phyloP scores from a whole-genome alignment of 2,329 filamentous ascomycete genomes.

The Gaeumannomyces tritici region DNA sequence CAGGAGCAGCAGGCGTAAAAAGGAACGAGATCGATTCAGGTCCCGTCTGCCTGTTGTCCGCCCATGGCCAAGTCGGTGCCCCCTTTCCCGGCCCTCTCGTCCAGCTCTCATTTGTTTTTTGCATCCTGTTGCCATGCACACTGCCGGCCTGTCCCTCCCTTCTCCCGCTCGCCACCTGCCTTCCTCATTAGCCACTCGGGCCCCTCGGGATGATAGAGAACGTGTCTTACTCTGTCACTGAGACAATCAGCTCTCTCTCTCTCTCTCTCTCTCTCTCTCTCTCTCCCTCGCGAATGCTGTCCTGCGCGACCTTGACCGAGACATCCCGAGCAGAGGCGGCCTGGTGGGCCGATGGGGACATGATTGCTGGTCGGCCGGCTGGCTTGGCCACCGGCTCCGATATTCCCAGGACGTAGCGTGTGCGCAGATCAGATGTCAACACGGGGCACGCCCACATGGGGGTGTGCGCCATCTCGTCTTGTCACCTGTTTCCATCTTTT shows the following conservation, averaged over 20 bases:
- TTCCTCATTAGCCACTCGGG: not conserved
- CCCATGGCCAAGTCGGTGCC: not conserved
- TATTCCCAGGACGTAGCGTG: too few species aligned
- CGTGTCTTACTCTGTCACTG: not conserved
- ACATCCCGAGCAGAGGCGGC: not conserved
- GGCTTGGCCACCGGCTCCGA: too few species aligned
- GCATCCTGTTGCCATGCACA: not conserved
- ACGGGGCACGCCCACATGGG: too few species aligned
- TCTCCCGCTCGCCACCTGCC: not conserved
- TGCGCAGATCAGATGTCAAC: too few species aligned
- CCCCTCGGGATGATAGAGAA: not conserved
- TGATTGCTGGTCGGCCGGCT: not conserved
- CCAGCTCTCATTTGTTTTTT: not conserved
- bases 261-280: not conserved
- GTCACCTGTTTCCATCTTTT: not conserved
- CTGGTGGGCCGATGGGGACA: too few species aligned
- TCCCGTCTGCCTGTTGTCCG: not conserved
- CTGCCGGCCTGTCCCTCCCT: not conserved
- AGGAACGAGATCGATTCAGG: not conserved
- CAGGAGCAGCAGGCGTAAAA: too few species aligned
- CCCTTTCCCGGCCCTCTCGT: too few species aligned
- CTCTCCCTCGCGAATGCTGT: not conserved
- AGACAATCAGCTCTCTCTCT: not conserved
- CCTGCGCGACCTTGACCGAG: not conserved
- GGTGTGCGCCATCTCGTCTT: not conserved